phyloP scores from a whole-genome alignment of 1,284 basidiomycete species.

The Hemileia vastatrix region DNA sequence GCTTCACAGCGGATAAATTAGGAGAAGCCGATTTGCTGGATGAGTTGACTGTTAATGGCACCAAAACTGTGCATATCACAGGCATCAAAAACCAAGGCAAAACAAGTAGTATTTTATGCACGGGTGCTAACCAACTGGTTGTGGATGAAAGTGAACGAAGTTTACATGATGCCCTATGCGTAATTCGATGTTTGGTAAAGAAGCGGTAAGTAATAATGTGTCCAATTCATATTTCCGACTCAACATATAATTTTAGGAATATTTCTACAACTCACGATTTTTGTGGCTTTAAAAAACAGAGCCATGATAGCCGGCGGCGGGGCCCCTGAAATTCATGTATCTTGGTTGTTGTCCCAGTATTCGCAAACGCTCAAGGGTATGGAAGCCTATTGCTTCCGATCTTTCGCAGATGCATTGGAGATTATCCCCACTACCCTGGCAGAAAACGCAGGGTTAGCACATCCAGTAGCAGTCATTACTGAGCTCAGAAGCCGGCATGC shows the following conservation, averaged over 20 bases:
- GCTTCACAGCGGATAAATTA: slow-evolving; percentile 97
- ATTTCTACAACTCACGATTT: neutral
- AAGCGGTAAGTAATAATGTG: slow-evolving; percentile 62
- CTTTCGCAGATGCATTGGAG: slow-evolving; percentile 94
- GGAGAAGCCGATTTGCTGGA: slow-evolving; percentile 93
- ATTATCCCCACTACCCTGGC: slow-evolving; percentile 96
- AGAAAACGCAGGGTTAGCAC: slow-evolving; percentile 86
- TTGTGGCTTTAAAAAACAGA: slow-evolving; percentile 47
- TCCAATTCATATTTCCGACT: neutral
- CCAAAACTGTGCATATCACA: slow-evolving; percentile 86
- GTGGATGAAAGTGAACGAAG: slow-evolving; percentile 95
- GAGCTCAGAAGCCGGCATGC: slow-evolving; percentile 96
- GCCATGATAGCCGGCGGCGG: slow-evolving; percentile 95
- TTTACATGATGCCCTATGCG: slow-evolving; percentile 95
- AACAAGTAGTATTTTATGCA: slow-evolving; percentile 91
- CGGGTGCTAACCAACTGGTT: slow-evolving; percentile 85
- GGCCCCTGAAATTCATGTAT: slow-evolving; percentile 95
- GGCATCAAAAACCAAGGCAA: slow-evolving; percentile 91
- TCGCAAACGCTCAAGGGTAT: slow-evolving; percentile 92
- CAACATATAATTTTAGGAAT: neutral
- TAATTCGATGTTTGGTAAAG: slow-evolving; percentile 95
- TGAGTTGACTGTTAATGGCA: slow-evolving; percentile 72
- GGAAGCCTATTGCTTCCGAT: slow-evolving; percentile 98
- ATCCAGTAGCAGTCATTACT: slow-evolving; percentile 96
- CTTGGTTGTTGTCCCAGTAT: slow-evolving; percentile 81